Evolutionary conservation across 495 filamentous ascomycete species (phyloP), one percentile per base, ranked within the genome.

Genomic region (Penicillium paxilli): DNA sequence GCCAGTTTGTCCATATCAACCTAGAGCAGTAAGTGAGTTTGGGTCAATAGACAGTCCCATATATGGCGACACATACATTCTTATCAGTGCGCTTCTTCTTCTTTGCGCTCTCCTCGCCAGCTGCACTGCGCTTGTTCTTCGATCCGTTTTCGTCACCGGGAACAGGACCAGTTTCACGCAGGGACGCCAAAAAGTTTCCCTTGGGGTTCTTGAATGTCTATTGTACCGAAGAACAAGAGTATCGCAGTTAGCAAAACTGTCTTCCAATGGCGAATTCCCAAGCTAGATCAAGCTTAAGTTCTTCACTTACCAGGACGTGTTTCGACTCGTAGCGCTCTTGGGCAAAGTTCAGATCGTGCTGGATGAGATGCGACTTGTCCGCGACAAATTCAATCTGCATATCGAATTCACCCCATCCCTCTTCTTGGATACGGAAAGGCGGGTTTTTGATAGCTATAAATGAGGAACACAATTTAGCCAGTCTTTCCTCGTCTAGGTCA

Each of bases 381-480:
- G 87, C 83, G 59, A 81, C 85, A 24, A 96, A 77, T 47, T 87
- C 80, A 56, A 98, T 93, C 22, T 80, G 77, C 90, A 98, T 93
- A 64, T 98, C 95, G 65, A 99, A 99, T 73, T 99, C 95, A 63
- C 95, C 95, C 95, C 95, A 99, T 61, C 95, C 95, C 70, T 95
- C 87, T 71, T 99, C 95, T 48, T 83, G 74, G 67, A 96, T 94
- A 21, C 83, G 82, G 77, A 98, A 99, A 0, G 94, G 94, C 0
- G 91, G 86, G 32, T 86, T 85, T 62, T 85, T 86, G 78, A 93
- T 82, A 6, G 83, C 91, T 96, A 60, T 12, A 37, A 5, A 5
- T 37, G 14, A 37, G 60, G 5, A 7, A 46, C 50, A 11, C 14
- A 24, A 28, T 38, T n/a, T 17, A 44, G 28, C 42, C 8, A 22